Base-by-base conservation (phyloP, 306 rosid species). In the Prosopis cineraria region DNA sequence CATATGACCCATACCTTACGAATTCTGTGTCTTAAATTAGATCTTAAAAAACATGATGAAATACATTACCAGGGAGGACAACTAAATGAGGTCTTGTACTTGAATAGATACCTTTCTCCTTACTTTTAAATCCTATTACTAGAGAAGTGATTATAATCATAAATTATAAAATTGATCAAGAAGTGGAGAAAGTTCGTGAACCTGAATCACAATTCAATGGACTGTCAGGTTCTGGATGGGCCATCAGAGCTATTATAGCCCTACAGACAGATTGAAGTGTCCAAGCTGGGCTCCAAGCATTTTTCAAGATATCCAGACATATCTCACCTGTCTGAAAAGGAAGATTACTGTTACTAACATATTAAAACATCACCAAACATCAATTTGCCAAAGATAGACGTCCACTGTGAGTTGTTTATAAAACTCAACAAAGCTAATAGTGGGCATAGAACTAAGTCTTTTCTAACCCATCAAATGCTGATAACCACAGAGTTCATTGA, bases 221-320 rank as follows among this genome's bases (percentile, higher is more conserved):
- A 87, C 98, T 96, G 77, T 96, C 99, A 11, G 98, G 91, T 79
- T 96, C 98, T 5, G 99, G 99, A 87, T 93, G 98, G 60, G 99
- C 99, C 99, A 96, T 93, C 79, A 96, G 78, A 24, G 99, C 99
- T 75, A 96, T 96, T 77, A 96, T 96, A 78, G 98, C 99, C 83
- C 98, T 90, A 73, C 99, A 96, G 72, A 96, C 98, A 86, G 98
- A 96, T 73, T 96, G 99, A 68, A 96, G 96, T 6, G 99, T 93
- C 98, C 99, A 96, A 33, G 99, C 99, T 4, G 97, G 98, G 88
- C 98, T 96, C 99, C 99, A 96, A 53, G 99, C 99, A 80, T 88
- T 96, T 84, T 96, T 96, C 89, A 96, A 85, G 65, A 96, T 96
- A 82, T 96, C 99, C 43, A 96, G 88, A 88, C 98, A 96, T 76